Percentiles rank a stretch among this genome's conserved stretches.
phyloP scores from a whole-genome alignment of 805 yeast genomes.

The Torulaspora franciscae region DNA sequence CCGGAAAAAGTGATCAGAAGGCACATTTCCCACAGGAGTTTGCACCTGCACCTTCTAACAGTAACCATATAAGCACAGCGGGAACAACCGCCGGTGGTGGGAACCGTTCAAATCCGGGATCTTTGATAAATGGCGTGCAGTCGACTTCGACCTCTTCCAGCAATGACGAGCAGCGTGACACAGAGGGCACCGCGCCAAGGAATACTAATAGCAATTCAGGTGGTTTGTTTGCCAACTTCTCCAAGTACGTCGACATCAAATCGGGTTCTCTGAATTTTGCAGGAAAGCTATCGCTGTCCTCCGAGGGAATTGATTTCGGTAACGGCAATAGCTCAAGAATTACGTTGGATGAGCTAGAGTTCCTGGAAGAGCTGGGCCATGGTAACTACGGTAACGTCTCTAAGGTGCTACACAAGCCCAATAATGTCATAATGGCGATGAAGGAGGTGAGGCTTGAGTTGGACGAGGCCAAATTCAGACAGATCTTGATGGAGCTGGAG shows the following conservation, averaged over 20 bases:
- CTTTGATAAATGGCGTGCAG: constrained; percentile 28
- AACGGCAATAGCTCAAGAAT: constrained; percentile 85
- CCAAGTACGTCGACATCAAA: constrained; percentile 84
- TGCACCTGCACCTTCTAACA: constrained; percentile 28
- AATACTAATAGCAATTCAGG: constrained; percentile 20
- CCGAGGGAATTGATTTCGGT: constrained; percentile 86
- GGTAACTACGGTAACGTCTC: constrained; percentile 97
- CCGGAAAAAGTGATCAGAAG: constrained; percentile 15
- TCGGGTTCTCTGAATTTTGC: constrained; percentile 89
- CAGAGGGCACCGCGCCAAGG: constrained; percentile 29
- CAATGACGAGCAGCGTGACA: constrained; percentile 25
- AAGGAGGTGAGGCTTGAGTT: constrained; percentile 90
- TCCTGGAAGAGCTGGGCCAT: constrained; percentile 83
- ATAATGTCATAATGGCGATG: constrained; percentile 92
- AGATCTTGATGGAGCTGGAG: constrained; percentile 93
- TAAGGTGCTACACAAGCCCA: constrained; percentile 88
- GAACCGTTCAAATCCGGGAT: constrained; percentile 31
- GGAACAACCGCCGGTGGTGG: constrained; percentile 18
- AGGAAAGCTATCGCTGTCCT: constrained; percentile 87
- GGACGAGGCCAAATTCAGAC: constrained; percentile 90
- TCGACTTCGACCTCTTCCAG: constrained; percentile 35
- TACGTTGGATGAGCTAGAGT: constrained; percentile 75
- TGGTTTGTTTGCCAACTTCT: constrained; percentile 75
- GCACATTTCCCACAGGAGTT: constrained; percentile 29
- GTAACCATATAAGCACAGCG: constrained; percentile 9